These are phyloP conservation scores for Camellia japonica DNA, from an alignment of 148 eudicot species.

Conservation along the genomic window DNA sequence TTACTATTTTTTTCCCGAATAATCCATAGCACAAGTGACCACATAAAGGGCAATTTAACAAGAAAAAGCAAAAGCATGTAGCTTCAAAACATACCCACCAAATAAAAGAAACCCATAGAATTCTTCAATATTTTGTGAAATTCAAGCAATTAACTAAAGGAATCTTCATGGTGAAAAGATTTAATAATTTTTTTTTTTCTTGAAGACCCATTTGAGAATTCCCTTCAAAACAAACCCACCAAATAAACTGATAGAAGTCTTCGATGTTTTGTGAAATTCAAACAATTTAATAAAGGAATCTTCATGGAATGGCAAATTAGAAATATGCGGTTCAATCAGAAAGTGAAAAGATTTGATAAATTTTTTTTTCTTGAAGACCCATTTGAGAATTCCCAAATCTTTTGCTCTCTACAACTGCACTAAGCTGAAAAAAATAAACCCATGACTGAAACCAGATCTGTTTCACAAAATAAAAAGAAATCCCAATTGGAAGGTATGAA, in stretches of 20 bases:
- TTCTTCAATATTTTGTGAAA: neutral
- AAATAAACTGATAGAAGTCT: neutral
- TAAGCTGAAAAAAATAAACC: neutral
- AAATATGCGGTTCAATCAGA: neutral
- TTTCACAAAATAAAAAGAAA: neutral
- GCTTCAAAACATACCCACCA: neutral
- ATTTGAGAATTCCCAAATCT: neutral
- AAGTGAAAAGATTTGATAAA: neutral
- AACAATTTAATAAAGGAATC: neutral
- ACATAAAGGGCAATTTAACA: neutral
- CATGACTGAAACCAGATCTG: slow-evolving; percentile 8
- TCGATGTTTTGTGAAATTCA: neutral
- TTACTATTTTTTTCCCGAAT: neutral
- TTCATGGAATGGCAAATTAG: neutral
- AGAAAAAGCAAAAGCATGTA: slow-evolving; percentile 1
- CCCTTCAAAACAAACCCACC: neutral
- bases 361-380: neutral
- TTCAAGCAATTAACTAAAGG: neutral
- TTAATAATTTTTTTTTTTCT: neutral
- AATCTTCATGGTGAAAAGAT: neutral
- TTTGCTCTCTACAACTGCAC: neutral
- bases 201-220: no score
- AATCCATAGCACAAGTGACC: slow-evolving; percentile 5
- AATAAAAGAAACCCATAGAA: neutral
- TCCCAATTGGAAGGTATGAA: neutral